Conservation (phyloP, 257 asterid species). For the Leptodermis oblonga region DNA sequence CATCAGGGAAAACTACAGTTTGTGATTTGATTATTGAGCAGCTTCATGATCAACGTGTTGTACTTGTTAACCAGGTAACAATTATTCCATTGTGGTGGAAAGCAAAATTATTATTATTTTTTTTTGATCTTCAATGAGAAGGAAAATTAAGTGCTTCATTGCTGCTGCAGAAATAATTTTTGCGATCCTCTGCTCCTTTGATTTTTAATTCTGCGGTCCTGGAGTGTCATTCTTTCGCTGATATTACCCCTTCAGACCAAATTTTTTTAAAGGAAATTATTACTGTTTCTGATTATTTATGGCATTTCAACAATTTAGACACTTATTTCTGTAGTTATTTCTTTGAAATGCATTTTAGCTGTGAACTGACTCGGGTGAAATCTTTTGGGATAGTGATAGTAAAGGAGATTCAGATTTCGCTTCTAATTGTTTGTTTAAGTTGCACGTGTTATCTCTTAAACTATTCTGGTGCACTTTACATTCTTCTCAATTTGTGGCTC, state of each 20-base stretch:
- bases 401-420: background rate
- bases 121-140: slow-evolving; percentile 3
- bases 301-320: background rate
- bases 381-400: background rate
- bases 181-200: background rate
- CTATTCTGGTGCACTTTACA: background rate
- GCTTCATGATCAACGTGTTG: slow-evolving; percentile 98
- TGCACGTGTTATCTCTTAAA: background rate
- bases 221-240: background rate
- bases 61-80: slow-evolving; percentile 89
- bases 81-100: background rate
- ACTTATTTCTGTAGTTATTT: no score
- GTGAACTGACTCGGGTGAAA: background rate
- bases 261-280: background rate
- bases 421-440: background rate
- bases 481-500: background rate
- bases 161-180: background rate
- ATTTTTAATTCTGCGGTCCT: background rate
- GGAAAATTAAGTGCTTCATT: background rate
- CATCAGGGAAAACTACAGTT: slow-evolving; percentile 97
- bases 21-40: slow-evolving; percentile 98
- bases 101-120: background rate
- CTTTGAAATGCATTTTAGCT: background rate
- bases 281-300: background rate
- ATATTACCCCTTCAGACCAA: background rate